A percentile compares a stretch with the other conserved stretches of the same genome.
Conservation (phyloP, 2,329 filamentous ascomycete genomes). For the Penicillium sp. region DNA sequence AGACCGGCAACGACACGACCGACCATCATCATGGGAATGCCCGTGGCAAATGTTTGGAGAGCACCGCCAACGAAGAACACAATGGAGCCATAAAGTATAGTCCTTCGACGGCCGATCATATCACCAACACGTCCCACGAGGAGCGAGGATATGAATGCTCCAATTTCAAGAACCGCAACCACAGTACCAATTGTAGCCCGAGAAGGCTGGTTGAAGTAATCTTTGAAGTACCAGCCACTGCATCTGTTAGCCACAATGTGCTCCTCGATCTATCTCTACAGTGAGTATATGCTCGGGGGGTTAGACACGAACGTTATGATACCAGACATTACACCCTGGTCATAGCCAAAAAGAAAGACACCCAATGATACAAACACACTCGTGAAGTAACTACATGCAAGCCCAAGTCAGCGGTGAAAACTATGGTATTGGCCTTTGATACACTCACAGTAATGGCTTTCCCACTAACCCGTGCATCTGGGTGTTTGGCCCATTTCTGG, state of each 20-base stretch:
- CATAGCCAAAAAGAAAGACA: conserved; percentile 64
- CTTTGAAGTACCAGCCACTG: conserved; percentile 81
- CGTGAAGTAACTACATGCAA: conserved; percentile 73
- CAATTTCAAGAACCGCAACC: conserved; percentile 94
- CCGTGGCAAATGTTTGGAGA: conserved; percentile 74
- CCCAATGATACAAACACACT: conserved; percentile 70
- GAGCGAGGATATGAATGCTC: conserved; percentile 86
- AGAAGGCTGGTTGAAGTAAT: conserved; percentile 88
- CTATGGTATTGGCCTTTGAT: conserved; percentile 1
- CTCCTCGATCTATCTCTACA: background rate
- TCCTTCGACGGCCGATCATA: conserved; percentile 81
- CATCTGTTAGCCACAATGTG: background rate
- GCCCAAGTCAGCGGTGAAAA: conserved; percentile 22
- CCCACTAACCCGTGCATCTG: conserved; percentile 90
- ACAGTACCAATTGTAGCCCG: conserved; percentile 89
- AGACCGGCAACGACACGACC: conserved; percentile 81
- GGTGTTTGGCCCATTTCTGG: conserved; percentile 62
- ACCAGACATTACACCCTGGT: conserved; percentile 64
- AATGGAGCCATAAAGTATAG: conserved; percentile 89
- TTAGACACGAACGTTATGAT: conserved; percentile 60
- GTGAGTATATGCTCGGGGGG: background rate
- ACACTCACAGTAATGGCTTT: conserved; percentile 80
- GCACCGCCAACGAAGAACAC: conserved; percentile 83
- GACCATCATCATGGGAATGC: conserved; percentile 83
- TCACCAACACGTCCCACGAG: conserved; percentile 85